Base-by-base conservation (phyloP, 108 stramenopile species). In the Tribonema minus region DNA sequence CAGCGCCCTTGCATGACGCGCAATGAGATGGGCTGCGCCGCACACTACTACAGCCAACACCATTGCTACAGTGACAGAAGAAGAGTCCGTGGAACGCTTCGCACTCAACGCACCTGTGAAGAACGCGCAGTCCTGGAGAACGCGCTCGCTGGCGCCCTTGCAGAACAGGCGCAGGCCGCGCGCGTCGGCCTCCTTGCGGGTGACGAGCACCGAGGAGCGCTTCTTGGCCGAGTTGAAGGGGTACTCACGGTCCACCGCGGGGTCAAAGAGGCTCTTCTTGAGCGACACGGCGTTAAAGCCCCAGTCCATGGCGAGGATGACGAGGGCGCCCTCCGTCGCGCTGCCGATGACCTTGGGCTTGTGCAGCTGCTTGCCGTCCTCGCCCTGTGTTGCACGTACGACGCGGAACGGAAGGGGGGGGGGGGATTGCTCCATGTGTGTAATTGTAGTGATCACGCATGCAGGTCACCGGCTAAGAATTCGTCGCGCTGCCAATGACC, bases 251-350 rank as follows among this genome's bases (percentile, higher is more conserved):
- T 85, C 85, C 25, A 37, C 64, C 27, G 46, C 72, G 3, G 39
- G 25, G 46, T 83, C 27, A 39, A 85, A 84, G 35, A 29, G 32
- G 27, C 33, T n/a, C n/a, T 82, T 38, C 7, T 78, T 76, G 34
- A 83, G 41, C 38, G 3, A 25, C 2, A 35, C 62, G 27, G 76
- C 61, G 31, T 85, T 74, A 31, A 78, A 83, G 15, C 82, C 84
- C 85, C 85, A 85, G 25, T 37, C 76, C 6, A 61, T 28, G 3
- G 77, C 40, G 9, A 85, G 59, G 15, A 84, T 67, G 30, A 98
- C 84, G 31, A 98, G 86, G 0, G 97, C 95, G 20, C 93, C 92
- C 75, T 98, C 97, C 2, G 97, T 98, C 6, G 93, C 92, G 82
- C 93, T 95, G 27, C 97, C 97, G 34, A 84, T 62, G 5, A 85